Conservation (phyloP, 371 early-diverging fungal genomes). For the Zopfochytrium polystomum region DNA sequence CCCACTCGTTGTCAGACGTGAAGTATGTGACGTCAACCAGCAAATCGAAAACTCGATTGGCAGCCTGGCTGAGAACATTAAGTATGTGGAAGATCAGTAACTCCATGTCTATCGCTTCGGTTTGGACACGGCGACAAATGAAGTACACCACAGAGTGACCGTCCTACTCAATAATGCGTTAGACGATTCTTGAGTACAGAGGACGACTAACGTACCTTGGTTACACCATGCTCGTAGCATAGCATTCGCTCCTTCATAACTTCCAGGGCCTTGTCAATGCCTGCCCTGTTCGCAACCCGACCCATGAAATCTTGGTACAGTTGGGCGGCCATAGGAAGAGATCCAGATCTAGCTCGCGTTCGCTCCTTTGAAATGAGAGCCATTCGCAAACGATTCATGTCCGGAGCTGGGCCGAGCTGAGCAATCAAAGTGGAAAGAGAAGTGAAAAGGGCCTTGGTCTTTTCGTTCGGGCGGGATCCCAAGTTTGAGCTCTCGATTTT, state of each 20-base stretch:
- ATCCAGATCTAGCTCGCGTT: slow-evolving; percentile 4
- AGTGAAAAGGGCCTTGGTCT: slow-evolving; percentile 49
- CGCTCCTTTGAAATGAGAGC: slow-evolving; percentile 21
- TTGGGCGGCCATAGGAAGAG: not conserved
- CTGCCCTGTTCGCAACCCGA: slow-evolving; percentile 31
- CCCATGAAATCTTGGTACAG: slow-evolving; percentile 8
- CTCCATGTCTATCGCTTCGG: slow-evolving; percentile 81
- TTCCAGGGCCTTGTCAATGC: slow-evolving; percentile 35
- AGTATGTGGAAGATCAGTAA: slow-evolving; percentile 49
- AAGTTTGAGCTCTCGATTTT: slow-evolving; percentile 33
- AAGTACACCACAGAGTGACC: slow-evolving; percentile 78
- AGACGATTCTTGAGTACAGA: not conserved
- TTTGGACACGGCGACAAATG: slow-evolving; percentile 71
- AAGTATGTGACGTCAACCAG: slow-evolving; percentile 82
- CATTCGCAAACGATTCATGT: slow-evolving; percentile 42
- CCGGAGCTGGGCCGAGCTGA: slow-evolving; percentile 79
- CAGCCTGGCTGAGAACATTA: slow-evolving; percentile 56
- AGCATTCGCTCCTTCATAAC: slow-evolving; percentile 56
- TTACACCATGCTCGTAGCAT: slow-evolving; percentile 77
- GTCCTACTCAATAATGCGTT: slow-evolving; percentile 33
- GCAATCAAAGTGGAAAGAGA: slow-evolving; percentile 78
- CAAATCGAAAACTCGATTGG: slow-evolving; percentile 67
- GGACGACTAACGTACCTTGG: slow-evolving; percentile 47
- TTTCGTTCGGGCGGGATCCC: not conserved
- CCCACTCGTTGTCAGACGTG: slow-evolving; percentile 76